Percentiles rank a stretch among this genome's conserved stretches.
Evolutionary conservation across 306 rosid genomes (phyloP).

Genomic region (Pachyrhizus erosus): DNA sequence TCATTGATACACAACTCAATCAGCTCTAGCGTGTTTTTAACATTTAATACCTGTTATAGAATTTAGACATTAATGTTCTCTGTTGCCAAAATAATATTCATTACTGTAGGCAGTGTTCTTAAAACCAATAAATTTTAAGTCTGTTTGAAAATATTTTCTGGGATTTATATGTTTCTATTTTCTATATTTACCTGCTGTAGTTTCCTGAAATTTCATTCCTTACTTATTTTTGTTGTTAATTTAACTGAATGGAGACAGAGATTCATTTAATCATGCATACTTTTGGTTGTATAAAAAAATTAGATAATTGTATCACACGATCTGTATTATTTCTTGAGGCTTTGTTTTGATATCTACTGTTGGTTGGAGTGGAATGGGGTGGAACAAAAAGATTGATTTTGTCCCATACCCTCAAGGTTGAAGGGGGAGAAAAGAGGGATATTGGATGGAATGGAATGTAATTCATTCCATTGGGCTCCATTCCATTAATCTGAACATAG

Average conservation of each 20-base stretch:
- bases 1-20: conserved; percentile 11
- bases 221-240: background rate
- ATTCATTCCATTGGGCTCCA: background rate
- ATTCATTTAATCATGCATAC: conserved; percentile 28
- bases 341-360: background rate
- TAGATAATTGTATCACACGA: background rate
- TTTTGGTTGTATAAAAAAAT: background rate
- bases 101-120: background rate
- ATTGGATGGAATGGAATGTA: background rate
- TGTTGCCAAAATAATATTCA: conserved; percentile 28
- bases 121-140: conserved; percentile 26
- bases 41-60: background rate
- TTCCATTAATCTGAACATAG: background rate
- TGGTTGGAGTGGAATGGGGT: background rate
- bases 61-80: background rate
- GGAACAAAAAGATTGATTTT: background rate
- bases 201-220: background rate
- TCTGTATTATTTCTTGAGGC: background rate
- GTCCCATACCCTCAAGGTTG: background rate
- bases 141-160: conserved; percentile 5
- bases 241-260: background rate
- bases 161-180: background rate
- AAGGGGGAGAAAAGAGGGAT: background rate
- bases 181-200: conserved; percentile 16
- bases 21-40: conserved; percentile 10